Percentiles rank a stretch among this genome's conserved stretches.
Conservation (phyloP, 768 basidiomycete species). For the Serendipita sp. region DNA sequence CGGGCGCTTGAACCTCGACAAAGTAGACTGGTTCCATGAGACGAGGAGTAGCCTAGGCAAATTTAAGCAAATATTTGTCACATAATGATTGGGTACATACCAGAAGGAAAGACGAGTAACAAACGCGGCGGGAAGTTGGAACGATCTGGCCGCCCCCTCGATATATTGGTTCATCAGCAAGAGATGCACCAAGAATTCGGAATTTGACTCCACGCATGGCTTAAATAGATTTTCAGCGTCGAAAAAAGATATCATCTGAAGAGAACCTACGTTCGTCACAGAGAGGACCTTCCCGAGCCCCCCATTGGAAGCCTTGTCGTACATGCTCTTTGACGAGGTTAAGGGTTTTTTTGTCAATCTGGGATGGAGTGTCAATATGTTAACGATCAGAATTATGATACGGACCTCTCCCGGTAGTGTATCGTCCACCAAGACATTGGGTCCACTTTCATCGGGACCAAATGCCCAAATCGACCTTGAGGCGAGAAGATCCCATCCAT, state of each 20-base stretch:
- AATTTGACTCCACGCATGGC: conserved; percentile 99
- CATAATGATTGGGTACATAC: conserved; percentile 28
- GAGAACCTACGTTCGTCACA: conserved; percentile 88
- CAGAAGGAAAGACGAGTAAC: conserved; percentile 98
- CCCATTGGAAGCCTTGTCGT: conserved; percentile 99
- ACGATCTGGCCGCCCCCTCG: conserved; percentile 98
- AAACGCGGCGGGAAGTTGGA: conserved; percentile 94
- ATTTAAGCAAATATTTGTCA: neutral
- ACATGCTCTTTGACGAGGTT: conserved; percentile 84
- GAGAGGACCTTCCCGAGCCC: conserved; percentile 87
- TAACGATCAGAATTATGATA: neutral
- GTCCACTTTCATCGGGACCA: conserved; percentile 88
- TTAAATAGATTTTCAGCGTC: conserved; percentile 19
- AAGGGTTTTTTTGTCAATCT: conserved; percentile 89
- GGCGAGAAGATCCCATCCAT: conserved; percentile 95
- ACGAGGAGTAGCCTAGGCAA: conserved; percentile 68
- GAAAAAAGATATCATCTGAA: neutral
- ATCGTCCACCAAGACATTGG: conserved; percentile 88
- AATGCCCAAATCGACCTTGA: conserved; percentile 99
- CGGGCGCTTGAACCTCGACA: conserved; percentile 98
- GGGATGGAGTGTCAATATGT: conserved; percentile 3
- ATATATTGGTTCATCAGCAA: conserved; percentile 93
- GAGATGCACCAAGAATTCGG: conserved; percentile 77
- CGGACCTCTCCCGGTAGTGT: conserved; percentile 82
- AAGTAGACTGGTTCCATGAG: conserved; percentile 97